phyloP scores from a whole-genome alignment of 2,329 filamentous ascomycete species.

The Aureobasidium namibiae region DNA sequence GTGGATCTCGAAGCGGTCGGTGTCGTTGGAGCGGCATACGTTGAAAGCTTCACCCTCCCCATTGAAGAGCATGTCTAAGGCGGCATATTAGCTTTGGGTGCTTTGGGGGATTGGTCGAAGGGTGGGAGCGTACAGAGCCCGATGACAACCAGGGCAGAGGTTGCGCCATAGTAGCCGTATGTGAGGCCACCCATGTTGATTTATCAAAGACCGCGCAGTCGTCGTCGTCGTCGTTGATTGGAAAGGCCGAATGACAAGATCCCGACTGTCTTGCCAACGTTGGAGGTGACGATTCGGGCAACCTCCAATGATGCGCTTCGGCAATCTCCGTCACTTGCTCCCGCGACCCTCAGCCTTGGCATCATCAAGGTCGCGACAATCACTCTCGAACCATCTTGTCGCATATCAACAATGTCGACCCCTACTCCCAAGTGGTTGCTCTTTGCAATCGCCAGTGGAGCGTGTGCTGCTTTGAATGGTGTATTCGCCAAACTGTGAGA shows the following conservation, averaged over 20 bases:
- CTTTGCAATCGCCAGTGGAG: conserved; percentile 64
- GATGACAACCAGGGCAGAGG: conserved; percentile 27
- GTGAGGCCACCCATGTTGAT: conserved; percentile 25
- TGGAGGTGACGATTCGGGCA: conserved; percentile 8
- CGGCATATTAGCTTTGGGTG: conserved; percentile 20
- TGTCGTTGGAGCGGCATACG: conserved; percentile 42
- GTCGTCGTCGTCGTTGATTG: not conserved
- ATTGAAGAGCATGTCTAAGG: conserved; percentile 93
- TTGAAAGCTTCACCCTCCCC: conserved; percentile 95
- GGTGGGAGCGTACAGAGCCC: conserved; percentile 27
- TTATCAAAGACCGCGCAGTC: not conserved
- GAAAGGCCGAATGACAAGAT: not conserved
- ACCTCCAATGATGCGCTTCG: conserved; percentile 1
- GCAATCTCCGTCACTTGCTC: not conserved
- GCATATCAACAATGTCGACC: not conserved
- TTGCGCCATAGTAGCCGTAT: conserved; percentile 29
- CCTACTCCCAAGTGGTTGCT: conserved; percentile 43
- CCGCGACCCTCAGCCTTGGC: not conserved
- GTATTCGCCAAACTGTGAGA: conserved; percentile 73
- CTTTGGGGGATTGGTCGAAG: not conserved
- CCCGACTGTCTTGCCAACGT: not conserved
- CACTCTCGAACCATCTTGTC: not conserved
- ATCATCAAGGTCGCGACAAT: conserved; percentile 9
- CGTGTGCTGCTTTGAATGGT: conserved; percentile 72
- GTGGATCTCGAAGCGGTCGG: too few species aligned